Evolutionary conservation across 169 alveolate species (phyloP), one percentile per base, ranked within the genome.

Genomic region (Eimeria maxima): DNA sequence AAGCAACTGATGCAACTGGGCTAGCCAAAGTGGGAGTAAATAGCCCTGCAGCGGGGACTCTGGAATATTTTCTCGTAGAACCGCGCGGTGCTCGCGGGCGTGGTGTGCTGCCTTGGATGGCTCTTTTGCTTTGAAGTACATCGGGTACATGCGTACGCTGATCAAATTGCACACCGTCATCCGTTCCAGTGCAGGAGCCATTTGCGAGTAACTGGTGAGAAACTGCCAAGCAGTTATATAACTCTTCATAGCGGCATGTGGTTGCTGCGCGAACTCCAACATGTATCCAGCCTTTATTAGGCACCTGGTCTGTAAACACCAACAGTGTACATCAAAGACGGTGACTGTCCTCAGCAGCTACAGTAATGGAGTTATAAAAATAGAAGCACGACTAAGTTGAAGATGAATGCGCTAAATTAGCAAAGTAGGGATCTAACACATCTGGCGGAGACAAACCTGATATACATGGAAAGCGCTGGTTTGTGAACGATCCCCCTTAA

Each of bases 81-180:
- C 96, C 29, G 94, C 96, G 55, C 96, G 96, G 80, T 94, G 96
- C 71, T 94, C 96, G 63, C 96, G 96, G 22, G 94, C 94, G 44
- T 94, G 96, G 76, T 94, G 96, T 24, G 96, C 96, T 63, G 96
- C 96, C 96, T 94, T 94, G 6, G 89, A 67, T 13, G 96, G 96
- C 63, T 94, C 96, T 20, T 63, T 55, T 71, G 96, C 96, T 71
- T 94, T 88, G 78, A 94, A 94, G 81, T 94, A 94, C 96, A 94
- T 94, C 74, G 83, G 96, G 94, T 94, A 94, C 96, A 94, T 94
- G 65, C 94, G 96, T 50, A 94, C 94, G 78, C 94, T 81, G 38
- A 94, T 60, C 69, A 94, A 27, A 38, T 94, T 94, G 96, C 96
- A 94, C 5, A 83, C 89, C 18, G 96, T 44, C 96, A 94, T 69